Percentiles rank a stretch among this genome's conserved stretches.
phyloP scores from a whole-genome alignment of 495 filamentous ascomycete genomes.

The Xylaria grammica region DNA sequence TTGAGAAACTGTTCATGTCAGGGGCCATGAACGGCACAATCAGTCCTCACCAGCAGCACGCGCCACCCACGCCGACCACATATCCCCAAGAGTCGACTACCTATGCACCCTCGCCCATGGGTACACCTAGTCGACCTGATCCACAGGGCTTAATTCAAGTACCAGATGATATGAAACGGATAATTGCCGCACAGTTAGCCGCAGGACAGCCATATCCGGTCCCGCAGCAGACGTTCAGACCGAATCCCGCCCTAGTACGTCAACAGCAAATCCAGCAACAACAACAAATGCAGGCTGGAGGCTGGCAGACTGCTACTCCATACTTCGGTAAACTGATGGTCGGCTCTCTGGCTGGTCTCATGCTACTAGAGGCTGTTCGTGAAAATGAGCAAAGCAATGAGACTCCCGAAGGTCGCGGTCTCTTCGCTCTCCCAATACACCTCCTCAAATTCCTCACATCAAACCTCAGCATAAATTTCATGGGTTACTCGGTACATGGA shows the following conservation, averaged over 20 bases:
- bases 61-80: slow-evolving; percentile 52
- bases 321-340: slow-evolving; percentile 82
- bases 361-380: slow-evolving; percentile 81
- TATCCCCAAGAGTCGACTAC: slow-evolving; percentile 50
- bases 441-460: slow-evolving; percentile 51
- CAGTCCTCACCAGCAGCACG: slow-evolving; percentile 44
- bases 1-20: slow-evolving; percentile 70
- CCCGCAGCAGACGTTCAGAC: slow-evolving; percentile 42
- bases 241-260: slow-evolving; percentile 44
- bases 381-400: slow-evolving; percentile 62
- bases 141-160: slow-evolving; percentile 76
- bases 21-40: slow-evolving; percentile 62
- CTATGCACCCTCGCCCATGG: slow-evolving; percentile 39
- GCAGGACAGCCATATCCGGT: slow-evolving; percentile 53
- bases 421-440: slow-evolving; percentile 70
- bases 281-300: slow-evolving; percentile 44
- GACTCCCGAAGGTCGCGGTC: slow-evolving; percentile 67
- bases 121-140: slow-evolving; percentile 37
- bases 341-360: slow-evolving; percentile 86
- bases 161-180: slow-evolving; percentile 76
- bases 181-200: slow-evolving; percentile 57
- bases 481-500: slow-evolving; percentile 53
- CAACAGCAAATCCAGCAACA: slow-evolving; percentile 56
- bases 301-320: slow-evolving; percentile 49
- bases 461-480: slow-evolving; percentile 47